Percentiles rank a stretch among this genome's conserved stretches.
Evolutionary conservation across 225 moss, liverwort and hornwort species (phyloP).

Genomic region (Bryoerythrophyllum caledonicum): DNA sequence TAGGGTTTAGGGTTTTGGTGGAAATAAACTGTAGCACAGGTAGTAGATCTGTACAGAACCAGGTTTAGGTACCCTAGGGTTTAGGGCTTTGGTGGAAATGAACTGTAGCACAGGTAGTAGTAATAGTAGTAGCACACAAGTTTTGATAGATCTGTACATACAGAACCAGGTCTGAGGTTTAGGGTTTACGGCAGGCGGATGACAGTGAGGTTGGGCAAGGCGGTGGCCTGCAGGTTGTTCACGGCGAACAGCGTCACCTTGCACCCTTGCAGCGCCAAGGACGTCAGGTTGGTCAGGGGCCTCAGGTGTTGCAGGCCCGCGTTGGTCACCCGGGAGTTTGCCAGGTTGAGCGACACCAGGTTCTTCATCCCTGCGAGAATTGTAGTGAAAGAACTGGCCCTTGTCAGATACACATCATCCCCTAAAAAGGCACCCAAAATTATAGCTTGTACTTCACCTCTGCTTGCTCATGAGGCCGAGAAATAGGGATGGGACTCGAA

Average conservation of each 20-base stretch:
- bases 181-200: constrained; percentile 55
- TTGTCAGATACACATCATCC: neutral
- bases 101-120: too few relatives aligned
- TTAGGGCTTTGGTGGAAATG: too few relatives aligned
- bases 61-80: too few relatives aligned
- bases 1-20: too few relatives aligned
- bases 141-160: too few relatives aligned
- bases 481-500: too few relatives aligned
- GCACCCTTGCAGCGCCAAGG: constrained; percentile 82
- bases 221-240: constrained; percentile 60
- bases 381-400: neutral
- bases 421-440: neutral
- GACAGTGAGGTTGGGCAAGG: constrained; percentile 75
- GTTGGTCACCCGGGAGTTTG: constrained; percentile 82
- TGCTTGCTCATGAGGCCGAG: too few relatives aligned
- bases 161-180: too few relatives aligned
- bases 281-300: constrained; percentile 76
- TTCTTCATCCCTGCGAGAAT: constrained; percentile 69
- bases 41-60: too few relatives aligned
- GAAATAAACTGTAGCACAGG: too few relatives aligned
- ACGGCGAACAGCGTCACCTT: constrained; percentile 75
- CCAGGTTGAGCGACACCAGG: constrained; percentile 81
- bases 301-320: constrained; percentile 77
- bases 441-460: too few relatives aligned
- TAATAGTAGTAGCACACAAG: too few relatives aligned